Conservation (phyloP, 139 green algal genomes). For the Pleodorina starrii region DNA sequence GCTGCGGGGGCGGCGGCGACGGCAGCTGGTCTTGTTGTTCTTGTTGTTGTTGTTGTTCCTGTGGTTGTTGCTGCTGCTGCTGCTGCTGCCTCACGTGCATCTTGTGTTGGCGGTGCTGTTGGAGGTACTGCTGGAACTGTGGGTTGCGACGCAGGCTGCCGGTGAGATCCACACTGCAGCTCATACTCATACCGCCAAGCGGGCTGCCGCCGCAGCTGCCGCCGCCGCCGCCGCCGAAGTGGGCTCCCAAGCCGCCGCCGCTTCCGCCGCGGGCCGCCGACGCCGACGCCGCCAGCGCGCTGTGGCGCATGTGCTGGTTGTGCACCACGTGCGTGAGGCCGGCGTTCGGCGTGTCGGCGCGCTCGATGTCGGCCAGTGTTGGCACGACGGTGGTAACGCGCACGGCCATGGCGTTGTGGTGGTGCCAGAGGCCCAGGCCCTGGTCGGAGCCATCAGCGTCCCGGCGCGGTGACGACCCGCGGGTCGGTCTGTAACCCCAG, state of each 20-base stretch:
- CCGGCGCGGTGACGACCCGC: not conserved
- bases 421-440: not conserved
- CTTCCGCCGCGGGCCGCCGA: too few species aligned
- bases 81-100: not conserved
- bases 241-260: too few species aligned
- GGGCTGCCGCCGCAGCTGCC: not conserved
- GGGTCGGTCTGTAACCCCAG: not conserved
- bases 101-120: not conserved
- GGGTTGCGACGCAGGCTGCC: not conserved
- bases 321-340: not conserved
- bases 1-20: too few species aligned
- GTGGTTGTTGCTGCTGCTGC: not conserved
- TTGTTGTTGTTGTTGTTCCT: not conserved
- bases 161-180: not conserved
- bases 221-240: not conserved
- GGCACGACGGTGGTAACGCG: not conserved
- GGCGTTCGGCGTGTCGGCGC: not conserved
- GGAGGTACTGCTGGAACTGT: not conserved
- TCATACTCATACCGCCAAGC: not conserved
- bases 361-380: not conserved
- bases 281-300: not conserved
- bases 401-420: not conserved
- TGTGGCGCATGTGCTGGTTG: not conserved
- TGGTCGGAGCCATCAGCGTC: not conserved
- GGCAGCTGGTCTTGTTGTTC: not conserved